These are phyloP conservation scores for Haplosporangium gracile DNA, from an alignment of 192 early-diverging fungal species.

Conservation along the genomic window DNA sequence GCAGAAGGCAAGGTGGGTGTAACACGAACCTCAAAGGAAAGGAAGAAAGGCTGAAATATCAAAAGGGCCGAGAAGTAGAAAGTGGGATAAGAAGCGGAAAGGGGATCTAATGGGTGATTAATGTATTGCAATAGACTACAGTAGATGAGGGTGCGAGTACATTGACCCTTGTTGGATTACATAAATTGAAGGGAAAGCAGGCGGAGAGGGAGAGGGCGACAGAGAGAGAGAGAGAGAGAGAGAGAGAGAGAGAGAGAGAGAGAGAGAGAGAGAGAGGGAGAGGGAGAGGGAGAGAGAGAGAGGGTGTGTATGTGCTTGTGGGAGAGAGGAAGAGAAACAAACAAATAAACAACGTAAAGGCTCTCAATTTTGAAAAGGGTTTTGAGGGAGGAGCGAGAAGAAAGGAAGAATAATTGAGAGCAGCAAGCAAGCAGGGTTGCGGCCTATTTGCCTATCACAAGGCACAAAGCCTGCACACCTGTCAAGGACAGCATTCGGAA, in stretches of 20 bases:
- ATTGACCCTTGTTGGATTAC: background rate
- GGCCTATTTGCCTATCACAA: constrained; percentile 3
- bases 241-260: background rate
- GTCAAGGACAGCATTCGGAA: background rate
- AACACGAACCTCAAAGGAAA: background rate
- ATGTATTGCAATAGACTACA: constrained; percentile 3
- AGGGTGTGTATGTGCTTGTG: background rate
- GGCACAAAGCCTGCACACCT: constrained; percentile 2
- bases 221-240: background rate
- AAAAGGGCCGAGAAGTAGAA: too few species aligned
- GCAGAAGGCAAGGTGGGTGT: background rate
- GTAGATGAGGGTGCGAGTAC: background rate
- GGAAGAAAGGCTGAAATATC: too few species aligned
- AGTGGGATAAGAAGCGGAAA: background rate
- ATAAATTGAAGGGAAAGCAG: background rate
- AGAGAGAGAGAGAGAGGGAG: background rate
- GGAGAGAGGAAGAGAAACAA: too few species aligned
- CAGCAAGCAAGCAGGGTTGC: background rate
- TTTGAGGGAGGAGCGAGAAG: background rate
- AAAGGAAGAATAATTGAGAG: background rate
- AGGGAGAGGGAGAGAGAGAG: background rate
- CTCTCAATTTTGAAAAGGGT: background rate
- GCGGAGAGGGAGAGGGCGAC: background rate
- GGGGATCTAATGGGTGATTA: background rate
- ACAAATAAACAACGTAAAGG: background rate